Conservation (phyloP, 1,139 yeast species). For the Kurtzmaniella quercitrusa region DNA sequence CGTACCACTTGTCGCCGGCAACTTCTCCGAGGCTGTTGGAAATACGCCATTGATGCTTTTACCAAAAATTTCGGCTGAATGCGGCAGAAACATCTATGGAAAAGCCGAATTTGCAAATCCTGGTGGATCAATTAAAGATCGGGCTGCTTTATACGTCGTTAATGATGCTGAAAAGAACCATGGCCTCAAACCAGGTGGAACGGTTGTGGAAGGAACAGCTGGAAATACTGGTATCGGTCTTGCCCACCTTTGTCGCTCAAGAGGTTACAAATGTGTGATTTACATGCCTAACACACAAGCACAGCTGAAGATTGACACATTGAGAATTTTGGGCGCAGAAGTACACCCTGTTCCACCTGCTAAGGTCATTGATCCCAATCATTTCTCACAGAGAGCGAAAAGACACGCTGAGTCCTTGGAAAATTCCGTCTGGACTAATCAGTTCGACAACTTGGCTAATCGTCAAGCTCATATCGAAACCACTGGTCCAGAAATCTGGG, state of each 20-base stretch:
- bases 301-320: slow-evolving; percentile 68
- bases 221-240: slow-evolving; percentile 86
- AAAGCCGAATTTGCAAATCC: slow-evolving; percentile 94
- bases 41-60: slow-evolving; percentile 78
- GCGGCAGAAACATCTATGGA: slow-evolving; percentile 77
- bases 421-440: slow-evolving; percentile 90
- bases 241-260: slow-evolving; percentile 81
- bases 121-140: slow-evolving; percentile 89
- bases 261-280: slow-evolving; percentile 79
- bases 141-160: slow-evolving; percentile 79
- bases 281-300: slow-evolving; percentile 91
- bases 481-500: slow-evolving; percentile 90
- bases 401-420: slow-evolving; percentile 72
- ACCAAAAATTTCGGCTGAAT: slow-evolving; percentile 53
- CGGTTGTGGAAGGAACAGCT: slow-evolving; percentile 48
- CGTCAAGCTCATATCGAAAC: slow-evolving; percentile 87
- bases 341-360: slow-evolving; percentile 91
- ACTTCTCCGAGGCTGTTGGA: slow-evolving; percentile 77
- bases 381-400: slow-evolving; percentile 81
- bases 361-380: slow-evolving; percentile 73
- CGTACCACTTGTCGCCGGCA: slow-evolving; percentile 59
- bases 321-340: slow-evolving; percentile 75
- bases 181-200: slow-evolving; percentile 61
- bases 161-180: slow-evolving; percentile 79
- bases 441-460: slow-evolving; percentile 82